Base-by-base conservation (phyloP, 495 filamentous ascomycete genomes). In the Penicillium silybi region DNA sequence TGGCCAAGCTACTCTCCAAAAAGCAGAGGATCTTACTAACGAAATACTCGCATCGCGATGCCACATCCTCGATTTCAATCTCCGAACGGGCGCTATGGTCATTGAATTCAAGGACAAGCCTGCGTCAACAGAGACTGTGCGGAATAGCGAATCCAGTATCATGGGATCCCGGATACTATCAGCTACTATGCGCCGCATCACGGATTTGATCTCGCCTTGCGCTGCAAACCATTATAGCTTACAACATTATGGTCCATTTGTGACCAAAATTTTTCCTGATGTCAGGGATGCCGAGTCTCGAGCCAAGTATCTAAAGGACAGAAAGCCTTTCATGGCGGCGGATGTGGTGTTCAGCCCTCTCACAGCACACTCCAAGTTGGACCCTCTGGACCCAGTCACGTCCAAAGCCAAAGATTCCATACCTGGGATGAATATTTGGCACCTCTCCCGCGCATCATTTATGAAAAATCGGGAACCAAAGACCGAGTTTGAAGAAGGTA, bases 311-410 rank as follows among this genome's bases (percentile, higher is more conserved):
- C 15, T 39, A 0, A 54, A 62, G 17, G 53, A 77, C 1, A 47
- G 67, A 34, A 52, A 75, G 43, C 52, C 70, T 9, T 86, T 86
- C 54, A 80, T 72, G 3, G 61, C 81, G 17, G 74, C 75, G 22
- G 76, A 80, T 17, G 77, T 83, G 1, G 66, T 77, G 45, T 80
- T 85, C 52, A 58, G 74, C 17, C 82, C 80, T 9, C 53, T 83
- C 9, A 19, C 11, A 10, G 9, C 29, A 10, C 10, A 32, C 11
- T 32, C 29, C 29, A 32, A 32, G 29, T 13, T 32, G 29, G 11
- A 32, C 29, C 29, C 29, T 32, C 1, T 10, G 2, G 11, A 61
- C 52, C 16, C 40, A 27, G 18, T 18, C 25, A 18, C 59, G 46
- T 53, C 65, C 53, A 22, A 16, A 53, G 2, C 40, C 52, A 13